Evolutionary conservation across 805 yeast species (phyloP), one percentile per base, ranked within the genome.

Genomic region (Candida montana): DNA sequence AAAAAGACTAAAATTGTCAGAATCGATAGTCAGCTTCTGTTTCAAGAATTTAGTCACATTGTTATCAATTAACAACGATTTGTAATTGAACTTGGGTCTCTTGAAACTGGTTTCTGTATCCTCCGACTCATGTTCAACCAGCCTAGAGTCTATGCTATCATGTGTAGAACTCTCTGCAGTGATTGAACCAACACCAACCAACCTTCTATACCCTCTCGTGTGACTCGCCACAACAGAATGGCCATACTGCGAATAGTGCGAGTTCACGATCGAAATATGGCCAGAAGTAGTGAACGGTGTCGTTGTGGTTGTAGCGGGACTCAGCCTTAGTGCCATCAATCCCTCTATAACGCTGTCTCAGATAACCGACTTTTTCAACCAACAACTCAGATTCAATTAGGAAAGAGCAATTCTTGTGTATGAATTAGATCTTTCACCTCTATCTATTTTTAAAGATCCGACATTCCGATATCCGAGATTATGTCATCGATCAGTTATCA

Each of bases 171-270:
- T 21, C 24, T 21, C 24, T 21, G 24, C 24, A 21, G 9, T 21
- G n/a, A n/a, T n/a, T n/a, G n/a, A n/a, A 7, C 4, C 13, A n/a
- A n/a, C 24, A 21, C 37, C 37, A 12, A 31, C n/a, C 9, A 35
- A 33, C 19, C 41, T 38, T 21, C 24, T 21, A 7, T 9, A 8
- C 29, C 5, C 29, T 26, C 24, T 31, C 34, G 31, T 29, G 31
- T 29, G 31, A 29, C 18, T 39, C 11, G 41, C 17, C 33, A 41
- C 26, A 4, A 65, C 61, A 1, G 69, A 65, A 6, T 62, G 61
- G 7, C 71, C 71, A 42, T 67, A 67, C 20, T 62, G 57, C 16
- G 61, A 58, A 46, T 67, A 67, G 49, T 64, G 58, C 27, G 56
- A 50, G 46, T 62, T 61, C 37, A 64, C 64, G 12, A 67, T 61